A percentile compares a stretch with the other conserved stretches of the same genome.
Evolutionary conservation across 2,329 filamentous ascomycete species (phyloP).

Genomic region (Davidsoniella virescens): DNA sequence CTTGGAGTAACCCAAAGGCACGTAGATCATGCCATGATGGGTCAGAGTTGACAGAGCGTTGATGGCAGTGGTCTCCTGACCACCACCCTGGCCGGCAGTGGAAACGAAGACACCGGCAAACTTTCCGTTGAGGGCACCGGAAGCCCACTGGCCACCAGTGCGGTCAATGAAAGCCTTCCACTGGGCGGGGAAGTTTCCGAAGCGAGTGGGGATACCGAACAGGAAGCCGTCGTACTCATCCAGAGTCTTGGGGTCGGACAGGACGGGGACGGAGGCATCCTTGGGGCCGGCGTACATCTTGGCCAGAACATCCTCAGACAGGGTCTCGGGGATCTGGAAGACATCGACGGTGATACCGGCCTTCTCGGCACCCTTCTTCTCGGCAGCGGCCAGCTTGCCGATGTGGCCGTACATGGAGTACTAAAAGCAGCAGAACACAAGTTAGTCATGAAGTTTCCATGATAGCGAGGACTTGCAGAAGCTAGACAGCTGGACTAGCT

Average conservation of each 20-base stretch:
- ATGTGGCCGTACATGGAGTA: constrained; percentile 95
- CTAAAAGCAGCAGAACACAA: constrained; percentile 25
- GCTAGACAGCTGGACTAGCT: neutral
- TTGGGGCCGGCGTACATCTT: constrained; percentile 90
- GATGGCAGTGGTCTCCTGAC: constrained; percentile 79
- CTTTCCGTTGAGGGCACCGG: constrained; percentile 70
- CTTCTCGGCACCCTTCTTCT: constrained; percentile 77
- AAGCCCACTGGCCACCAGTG: constrained; percentile 70
- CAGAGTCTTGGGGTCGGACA: constrained; percentile 41
- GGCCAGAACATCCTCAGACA: constrained; percentile 60
- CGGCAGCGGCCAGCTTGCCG: constrained; percentile 65
- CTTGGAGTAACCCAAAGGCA: constrained; percentile 86
- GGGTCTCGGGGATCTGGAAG: constrained; percentile 82
- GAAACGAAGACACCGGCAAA: constrained; percentile 82
- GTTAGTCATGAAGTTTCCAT: neutral
- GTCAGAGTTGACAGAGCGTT: constrained; percentile 67
- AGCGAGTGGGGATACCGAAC: constrained; percentile 87
- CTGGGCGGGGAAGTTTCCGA: constrained; percentile 92
- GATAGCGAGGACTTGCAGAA: neutral
- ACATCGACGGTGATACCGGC: constrained; percentile 70
- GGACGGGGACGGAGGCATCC: constrained; percentile 46
- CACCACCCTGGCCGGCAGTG: constrained; percentile 70
- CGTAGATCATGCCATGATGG: constrained; percentile 91
- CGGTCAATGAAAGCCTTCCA: constrained; percentile 91
- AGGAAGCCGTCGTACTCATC: constrained; percentile 75